These are phyloP conservation scores for Mortierella sp. DNA, from an alignment of 371 early-diverging fungal species.

Conservation along the genomic window DNA sequence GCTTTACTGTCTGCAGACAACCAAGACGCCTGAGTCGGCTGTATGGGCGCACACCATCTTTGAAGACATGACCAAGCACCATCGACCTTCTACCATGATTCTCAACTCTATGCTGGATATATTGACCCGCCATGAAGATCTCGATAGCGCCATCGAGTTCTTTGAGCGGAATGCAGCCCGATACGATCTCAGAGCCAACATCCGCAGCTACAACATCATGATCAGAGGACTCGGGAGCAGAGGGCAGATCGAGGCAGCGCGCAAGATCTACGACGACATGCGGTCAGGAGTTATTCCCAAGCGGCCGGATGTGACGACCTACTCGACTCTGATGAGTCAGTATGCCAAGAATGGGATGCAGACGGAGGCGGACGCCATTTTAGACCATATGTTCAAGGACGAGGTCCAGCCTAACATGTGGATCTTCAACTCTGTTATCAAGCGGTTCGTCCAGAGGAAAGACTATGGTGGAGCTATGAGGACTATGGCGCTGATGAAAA, in stretches of 20 bases:
- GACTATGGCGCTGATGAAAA: constrained; percentile 56
- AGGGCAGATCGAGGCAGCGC: constrained; percentile 24
- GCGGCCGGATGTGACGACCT: constrained; percentile 38
- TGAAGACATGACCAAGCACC: constrained; percentile 32
- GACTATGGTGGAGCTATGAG: constrained; percentile 56
- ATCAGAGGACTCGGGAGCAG: constrained; percentile 23
- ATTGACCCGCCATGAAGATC: constrained; percentile 26
- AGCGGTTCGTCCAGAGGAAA: constrained; percentile 58
- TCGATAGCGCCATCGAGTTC: constrained; percentile 25
- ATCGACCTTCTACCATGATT: constrained; percentile 13
- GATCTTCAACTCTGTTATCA: constrained; percentile 63
- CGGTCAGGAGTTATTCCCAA: constrained; percentile 19
- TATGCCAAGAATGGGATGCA: constrained; percentile 31
- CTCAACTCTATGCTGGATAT: constrained; percentile 43
- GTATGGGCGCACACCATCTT: constrained; percentile 36
- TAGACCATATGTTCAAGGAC: constrained; percentile 60
- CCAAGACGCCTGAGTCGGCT: constrained; percentile 19
- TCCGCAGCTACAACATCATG: constrained; percentile 47
- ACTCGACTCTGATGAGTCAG: constrained; percentile 48
- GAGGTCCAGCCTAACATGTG: constrained; percentile 54
- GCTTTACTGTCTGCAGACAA: constrained; percentile 26
- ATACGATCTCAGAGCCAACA: constrained; percentile 5
- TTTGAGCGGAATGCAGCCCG: constrained; percentile 16
- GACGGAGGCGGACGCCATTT: constrained; percentile 54
- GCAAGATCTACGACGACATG: constrained; percentile 37